These are phyloP conservation scores for Aegilops bicornis DNA, from an alignment of 176 grass and related monocot species.

Conservation along the genomic window DNA sequence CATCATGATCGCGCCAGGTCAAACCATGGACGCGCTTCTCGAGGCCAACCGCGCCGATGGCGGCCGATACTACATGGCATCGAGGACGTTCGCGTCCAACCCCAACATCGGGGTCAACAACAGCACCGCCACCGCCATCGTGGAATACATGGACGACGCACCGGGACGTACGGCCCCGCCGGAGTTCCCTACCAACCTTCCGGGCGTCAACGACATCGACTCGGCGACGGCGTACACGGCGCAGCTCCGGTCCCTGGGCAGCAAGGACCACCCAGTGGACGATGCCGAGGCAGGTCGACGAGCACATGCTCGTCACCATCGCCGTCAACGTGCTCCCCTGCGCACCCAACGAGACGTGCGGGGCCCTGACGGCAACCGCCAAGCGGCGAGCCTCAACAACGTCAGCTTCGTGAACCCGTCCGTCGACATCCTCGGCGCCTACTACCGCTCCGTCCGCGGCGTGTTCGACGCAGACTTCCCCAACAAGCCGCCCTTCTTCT, in stretches of 20 bases:
- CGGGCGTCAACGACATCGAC: neutral
- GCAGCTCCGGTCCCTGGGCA: neutral
- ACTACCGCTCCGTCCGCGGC: neutral
- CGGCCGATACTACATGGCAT: constrained; percentile 38
- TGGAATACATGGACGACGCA: constrained; percentile 2
- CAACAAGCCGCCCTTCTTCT: constrained; percentile 10
- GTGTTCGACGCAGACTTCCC: constrained; percentile 41
- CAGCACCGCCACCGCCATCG: constrained; percentile 23
- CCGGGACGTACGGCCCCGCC: neutral
- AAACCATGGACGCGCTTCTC: constrained; percentile 3
- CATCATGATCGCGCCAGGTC: constrained; percentile 36
- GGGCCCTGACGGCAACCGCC: neutral
- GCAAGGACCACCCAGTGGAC: neutral
- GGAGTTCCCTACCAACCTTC: neutral
- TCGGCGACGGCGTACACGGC: neutral
- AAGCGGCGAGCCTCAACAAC: constrained; percentile 48
- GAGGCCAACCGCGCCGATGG: neutral
- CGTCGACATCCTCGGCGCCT: constrained; percentile 25
- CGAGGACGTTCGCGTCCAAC: neutral
- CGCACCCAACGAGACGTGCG: neutral
- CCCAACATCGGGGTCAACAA: neutral
- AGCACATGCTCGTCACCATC: constrained; percentile 32
- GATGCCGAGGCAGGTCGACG: constrained; percentile 1
- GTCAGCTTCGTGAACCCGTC: constrained; percentile 17
- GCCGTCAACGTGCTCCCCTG: constrained; percentile 21